These are phyloP conservation scores for Apiospora phragmitis DNA, from an alignment of 2,329 filamentous ascomycete species.

Conservation along the genomic window DNA sequence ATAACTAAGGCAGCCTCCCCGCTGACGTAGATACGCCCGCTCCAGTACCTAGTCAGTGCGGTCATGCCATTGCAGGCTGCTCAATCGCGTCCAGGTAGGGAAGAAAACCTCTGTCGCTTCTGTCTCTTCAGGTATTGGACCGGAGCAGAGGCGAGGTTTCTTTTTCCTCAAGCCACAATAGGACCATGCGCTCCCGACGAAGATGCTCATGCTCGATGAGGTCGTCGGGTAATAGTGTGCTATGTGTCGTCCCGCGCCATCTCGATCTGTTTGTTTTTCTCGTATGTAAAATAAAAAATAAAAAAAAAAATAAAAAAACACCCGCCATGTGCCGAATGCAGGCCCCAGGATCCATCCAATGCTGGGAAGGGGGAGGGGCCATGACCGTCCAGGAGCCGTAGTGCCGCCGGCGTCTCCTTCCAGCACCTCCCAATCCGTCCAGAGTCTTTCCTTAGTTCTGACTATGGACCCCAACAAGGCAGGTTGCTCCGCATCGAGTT, in stretches of 20 bases:
- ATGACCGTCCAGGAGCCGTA: not conserved
- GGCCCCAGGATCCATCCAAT: not conserved
- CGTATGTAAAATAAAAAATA: no score
- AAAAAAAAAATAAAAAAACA: no score
- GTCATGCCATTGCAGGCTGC: not conserved
- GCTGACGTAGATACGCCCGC: not conserved
- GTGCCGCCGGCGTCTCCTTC: not conserved
- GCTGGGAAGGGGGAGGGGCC: not conserved
- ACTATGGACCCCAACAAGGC: not conserved
- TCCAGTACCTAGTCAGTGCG: not conserved
- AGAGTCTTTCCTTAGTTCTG: not conserved
- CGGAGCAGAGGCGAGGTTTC: not conserved
- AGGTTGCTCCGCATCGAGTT: slow-evolving; percentile 1
- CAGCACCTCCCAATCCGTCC: not conserved
- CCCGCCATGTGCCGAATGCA: not conserved
- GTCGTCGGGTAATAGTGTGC: not conserved
- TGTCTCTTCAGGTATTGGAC: not conserved
- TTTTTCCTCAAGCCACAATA: not conserved
- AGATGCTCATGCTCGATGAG: not conserved
- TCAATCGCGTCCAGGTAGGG: not conserved
- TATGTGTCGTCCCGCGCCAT: slow-evolving; percentile 1
- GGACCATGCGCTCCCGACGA: not conserved
- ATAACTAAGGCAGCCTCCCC: not conserved
- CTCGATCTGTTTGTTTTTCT: not conserved
- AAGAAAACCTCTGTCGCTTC: no score